Evolutionary conservation across 495 filamentous ascomycete species (phyloP).

Genomic region (Aspergillus hancockii): DNA sequence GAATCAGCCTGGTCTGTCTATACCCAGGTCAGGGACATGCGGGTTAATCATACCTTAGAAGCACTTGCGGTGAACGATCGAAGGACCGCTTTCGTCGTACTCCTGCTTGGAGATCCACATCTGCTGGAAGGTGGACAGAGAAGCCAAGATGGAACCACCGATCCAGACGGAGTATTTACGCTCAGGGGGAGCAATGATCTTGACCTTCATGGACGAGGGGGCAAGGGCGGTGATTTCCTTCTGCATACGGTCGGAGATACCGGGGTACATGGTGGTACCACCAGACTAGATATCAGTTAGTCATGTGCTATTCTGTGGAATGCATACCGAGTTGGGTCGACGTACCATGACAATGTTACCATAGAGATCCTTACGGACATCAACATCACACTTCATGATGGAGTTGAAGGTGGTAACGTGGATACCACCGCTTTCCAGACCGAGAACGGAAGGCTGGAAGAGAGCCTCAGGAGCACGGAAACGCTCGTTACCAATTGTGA

Average conservation of each 20-base stretch:
- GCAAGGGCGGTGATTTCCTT: slow-evolving; percentile 99
- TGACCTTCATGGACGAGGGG: slow-evolving; percentile 89
- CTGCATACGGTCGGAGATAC: slow-evolving; percentile 99
- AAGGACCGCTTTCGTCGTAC: slow-evolving; percentile 99
- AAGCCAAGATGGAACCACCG: slow-evolving; percentile 99
- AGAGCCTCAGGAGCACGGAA: slow-evolving; percentile 99
- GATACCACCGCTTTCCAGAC: slow-evolving; percentile 97
- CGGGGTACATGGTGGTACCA: slow-evolving; percentile 99
- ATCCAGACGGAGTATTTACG: slow-evolving; percentile 97
- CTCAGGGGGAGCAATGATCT: slow-evolving; percentile 77
- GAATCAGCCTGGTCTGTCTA: neutral
- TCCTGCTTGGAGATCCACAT: slow-evolving; percentile 99
- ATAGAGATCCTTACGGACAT: slow-evolving; percentile 98
- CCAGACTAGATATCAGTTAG: slow-evolving; percentile 65
- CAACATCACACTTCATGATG: slow-evolving; percentile 99
- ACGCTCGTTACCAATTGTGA: slow-evolving; percentile 99
- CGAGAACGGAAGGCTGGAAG: slow-evolving; percentile 97
- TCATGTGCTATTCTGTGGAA: neutral
- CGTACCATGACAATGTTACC: slow-evolving; percentile 99
- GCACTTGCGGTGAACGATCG: slow-evolving; percentile 99
- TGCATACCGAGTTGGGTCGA: slow-evolving; percentile 17
- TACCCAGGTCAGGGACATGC: neutral
- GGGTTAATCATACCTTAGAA: slow-evolving; percentile 68
- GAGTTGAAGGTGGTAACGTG: slow-evolving; percentile 99
- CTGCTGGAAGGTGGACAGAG: slow-evolving; percentile 99